Evolutionary conservation across 345 rosid species (phyloP), one percentile per base, ranked within the genome.

Genomic region (Arabis hirsuta): DNA sequence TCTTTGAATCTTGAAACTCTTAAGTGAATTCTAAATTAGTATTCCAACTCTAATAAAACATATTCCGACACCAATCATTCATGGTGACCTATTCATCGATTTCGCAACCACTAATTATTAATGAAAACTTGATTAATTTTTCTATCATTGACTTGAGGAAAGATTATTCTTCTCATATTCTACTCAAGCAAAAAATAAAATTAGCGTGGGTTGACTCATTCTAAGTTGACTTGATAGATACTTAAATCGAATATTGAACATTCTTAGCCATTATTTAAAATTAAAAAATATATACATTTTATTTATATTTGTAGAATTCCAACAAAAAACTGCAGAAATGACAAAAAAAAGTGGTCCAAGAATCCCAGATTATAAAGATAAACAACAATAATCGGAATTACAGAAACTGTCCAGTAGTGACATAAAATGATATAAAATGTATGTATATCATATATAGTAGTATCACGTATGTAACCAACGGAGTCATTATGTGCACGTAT

Each of bases 361-460:
- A 22, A 22, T 1, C 1, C 2, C 24, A 22, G 24, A 22, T 22
- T 22, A 22, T 22, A 22, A 53, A 26, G 8, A 20, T 8, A 9
- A 51, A 55, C 38, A 22, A 53, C 6, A 45, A 53, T 14, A 36
- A 22, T 69, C 9, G 34, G 65, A 36, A 69, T 56, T 69, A 45
- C 19, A 38, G 10, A 14, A 16, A 54, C 19, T 12, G 71, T 54
- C 42, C 52, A 32, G 44, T 20, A 44, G 44, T 22, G 59, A 65
- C 70, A 36, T 50, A 20, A 65, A 50, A 24, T 52, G 2, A 52
- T 52, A 46, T 7, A 46, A 20, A 19, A 27, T 3, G 29, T n/a
- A n/a, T n/a, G n/a, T n/a, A n/a, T n/a, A 31, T 27, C 31, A 31
- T 34, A 7, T 34, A 34, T 5, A 6, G 7, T 14, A 19, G 22